Evolutionary conservation across 1,139 yeast genomes (phyloP), one percentile per base, ranked within the genome.

Genomic region (Suhomyces guaymorum): DNA sequence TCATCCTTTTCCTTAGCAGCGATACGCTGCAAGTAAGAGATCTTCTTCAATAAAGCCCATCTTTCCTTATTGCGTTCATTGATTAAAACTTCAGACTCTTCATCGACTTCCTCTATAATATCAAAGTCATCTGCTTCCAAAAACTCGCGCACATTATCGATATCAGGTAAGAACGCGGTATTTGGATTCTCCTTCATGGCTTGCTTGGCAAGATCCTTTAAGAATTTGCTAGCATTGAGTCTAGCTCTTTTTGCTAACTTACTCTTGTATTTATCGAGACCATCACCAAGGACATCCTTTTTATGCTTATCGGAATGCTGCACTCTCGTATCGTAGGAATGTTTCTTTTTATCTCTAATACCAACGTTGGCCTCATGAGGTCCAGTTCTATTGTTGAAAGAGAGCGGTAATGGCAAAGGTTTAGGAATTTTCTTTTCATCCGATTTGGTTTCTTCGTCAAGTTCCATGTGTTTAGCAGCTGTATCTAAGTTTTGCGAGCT

Each of bases 361-460:
- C 97, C 97, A 35, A 68, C 66, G 52, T 90, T 90, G 20, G 88
- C 95, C 42, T 78, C 85, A 40, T 63, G 66, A 0, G 67, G 55
- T 17, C 97, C 96, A 0, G 96, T 92, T 49, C 94, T 73, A 52
- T 87, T 81, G 56, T 89, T 90, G 61, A 90, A 90, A 0, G 95
- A 82, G 37, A 81, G 69, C 37, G 80, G 81, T 37, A 75, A 54
- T 2, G 67, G 50, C 18, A 66, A 44, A 4, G 75, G 73, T 1
- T 55, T 41, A 4, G 70, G 68, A 7, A 43, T 45, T 9, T 56
- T 56, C 16, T 52, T 55, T 9, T 53, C 55, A 12, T 57, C 57
- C 2, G 47, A 49, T 10, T 29, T 33, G 19, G 61, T 61, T 4
- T 61, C 61, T 15, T 55, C 61, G 3, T 56, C 48, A 29, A 62